A percentile compares a stretch with the other conserved stretches of the same genome.
These are phyloP conservation scores for Eimeria necatrix DNA, from an alignment of 169 alveolate genomes.

Conservation along the genomic window DNA sequence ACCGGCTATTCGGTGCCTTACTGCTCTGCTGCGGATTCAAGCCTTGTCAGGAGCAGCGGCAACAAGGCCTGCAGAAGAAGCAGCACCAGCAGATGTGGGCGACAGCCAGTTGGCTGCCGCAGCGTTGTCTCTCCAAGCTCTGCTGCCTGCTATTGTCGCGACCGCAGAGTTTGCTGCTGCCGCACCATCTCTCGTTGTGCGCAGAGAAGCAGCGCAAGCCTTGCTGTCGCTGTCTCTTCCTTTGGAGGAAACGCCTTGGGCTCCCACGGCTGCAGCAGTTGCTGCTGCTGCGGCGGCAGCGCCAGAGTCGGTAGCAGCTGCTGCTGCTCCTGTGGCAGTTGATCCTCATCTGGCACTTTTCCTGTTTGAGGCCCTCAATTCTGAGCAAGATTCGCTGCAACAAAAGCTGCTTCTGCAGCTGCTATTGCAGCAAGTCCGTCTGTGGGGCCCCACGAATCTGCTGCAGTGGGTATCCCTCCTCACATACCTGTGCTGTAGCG, in stretches of 20 bases:
- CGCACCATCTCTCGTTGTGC: constrained; percentile 47
- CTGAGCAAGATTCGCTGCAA: constrained; percentile 55
- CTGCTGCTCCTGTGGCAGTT: constrained; percentile 56
- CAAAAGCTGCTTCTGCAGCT: constrained; percentile 36
- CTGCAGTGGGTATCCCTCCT: constrained; percentile 49
- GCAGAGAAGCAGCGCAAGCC: constrained; percentile 61
- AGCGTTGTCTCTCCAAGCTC: constrained; percentile 46
- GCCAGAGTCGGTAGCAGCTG: constrained; percentile 38
- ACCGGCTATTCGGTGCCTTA: constrained; percentile 66
- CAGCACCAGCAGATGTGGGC: neutral
- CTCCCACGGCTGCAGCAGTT: constrained; percentile 2
- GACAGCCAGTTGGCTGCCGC: constrained; percentile 41
- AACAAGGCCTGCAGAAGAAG: neutral
- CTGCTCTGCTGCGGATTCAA: constrained; percentile 63
- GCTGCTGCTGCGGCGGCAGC: constrained; percentile 58
- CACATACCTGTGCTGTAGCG: constrained; percentile 31
- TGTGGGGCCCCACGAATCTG: constrained; percentile 53
- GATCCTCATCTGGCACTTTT: constrained; percentile 65
- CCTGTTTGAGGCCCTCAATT: constrained; percentile 42
- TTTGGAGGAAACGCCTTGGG: constrained; percentile 22
- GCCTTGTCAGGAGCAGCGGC: neutral
- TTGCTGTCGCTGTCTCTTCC: constrained; percentile 31
- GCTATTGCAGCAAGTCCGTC: constrained; percentile 54
- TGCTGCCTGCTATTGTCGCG: constrained; percentile 55
- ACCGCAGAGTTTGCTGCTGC: constrained; percentile 48